phyloP scores from a whole-genome alignment of 1,139 yeast species.

The Taphrina deformans region DNA sequence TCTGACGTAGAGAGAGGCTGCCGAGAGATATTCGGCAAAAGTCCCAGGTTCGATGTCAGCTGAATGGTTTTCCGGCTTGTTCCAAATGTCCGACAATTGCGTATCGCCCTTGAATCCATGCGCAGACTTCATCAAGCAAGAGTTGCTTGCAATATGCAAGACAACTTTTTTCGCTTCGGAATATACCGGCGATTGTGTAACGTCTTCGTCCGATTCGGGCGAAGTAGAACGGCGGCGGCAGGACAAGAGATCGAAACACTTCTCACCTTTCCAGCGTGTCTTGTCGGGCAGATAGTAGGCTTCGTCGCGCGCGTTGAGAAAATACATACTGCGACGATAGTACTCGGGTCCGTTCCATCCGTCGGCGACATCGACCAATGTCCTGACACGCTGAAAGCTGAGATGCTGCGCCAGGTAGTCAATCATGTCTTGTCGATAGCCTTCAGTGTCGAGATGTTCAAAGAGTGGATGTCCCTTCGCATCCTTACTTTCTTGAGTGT shows the following conservation, averaged over 20 bases:
- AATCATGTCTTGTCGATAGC: constrained; percentile 19
- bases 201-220: not conserved
- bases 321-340: constrained; percentile 4
- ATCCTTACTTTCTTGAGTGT: not conserved
- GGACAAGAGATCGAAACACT: constrained; percentile 7
- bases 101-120: constrained; percentile 23
- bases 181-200: not conserved
- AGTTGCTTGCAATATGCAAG: not conserved
- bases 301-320: constrained; percentile 8
- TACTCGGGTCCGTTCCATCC: constrained; percentile 13
- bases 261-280: not conserved
- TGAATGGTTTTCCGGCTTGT: constrained; percentile 4
- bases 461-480: constrained; percentile 5
- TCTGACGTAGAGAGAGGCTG: not conserved
- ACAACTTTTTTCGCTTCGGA: not conserved
- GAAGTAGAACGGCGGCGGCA: not conserved
- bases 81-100: constrained; percentile 16
- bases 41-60: constrained; percentile 9
- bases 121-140: constrained; percentile 5
- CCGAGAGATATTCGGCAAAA: constrained; percentile 1
- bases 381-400: constrained; percentile 2
- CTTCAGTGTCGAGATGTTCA: constrained; percentile 10
- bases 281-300: constrained; percentile 8
- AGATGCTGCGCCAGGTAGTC: constrained; percentile 21
- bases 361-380: not conserved